Evolutionary conservation across 2,329 filamentous ascomycete species (phyloP).

Genomic region (Sclerotinia nivalis): DNA sequence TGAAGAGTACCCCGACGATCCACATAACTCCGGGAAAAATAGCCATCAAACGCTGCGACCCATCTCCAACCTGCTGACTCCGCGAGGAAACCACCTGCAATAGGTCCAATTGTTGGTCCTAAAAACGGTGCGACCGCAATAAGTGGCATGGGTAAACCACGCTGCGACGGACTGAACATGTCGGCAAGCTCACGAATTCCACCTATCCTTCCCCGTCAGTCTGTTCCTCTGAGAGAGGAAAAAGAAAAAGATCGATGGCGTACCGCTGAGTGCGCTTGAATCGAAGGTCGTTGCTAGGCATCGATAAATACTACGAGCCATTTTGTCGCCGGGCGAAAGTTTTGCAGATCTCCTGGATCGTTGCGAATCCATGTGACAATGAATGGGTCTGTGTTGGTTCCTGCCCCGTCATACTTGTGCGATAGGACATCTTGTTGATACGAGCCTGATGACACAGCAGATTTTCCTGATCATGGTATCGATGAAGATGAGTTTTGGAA

Average conservation of each 20-base stretch:
- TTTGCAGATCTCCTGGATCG: constrained; percentile 46
- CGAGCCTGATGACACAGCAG: no score
- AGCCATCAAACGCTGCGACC: constrained; percentile 62
- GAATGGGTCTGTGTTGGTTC: constrained; percentile 45
- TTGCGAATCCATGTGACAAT: constrained; percentile 45
- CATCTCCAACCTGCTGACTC: constrained; percentile 67
- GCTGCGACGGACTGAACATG: constrained; percentile 55
- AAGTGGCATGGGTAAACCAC: constrained; percentile 59
- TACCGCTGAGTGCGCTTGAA: constrained; percentile 45
- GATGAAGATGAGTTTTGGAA: no score
- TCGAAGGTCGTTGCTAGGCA: constrained; percentile 44
- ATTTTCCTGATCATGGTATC: no score
- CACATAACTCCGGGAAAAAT: constrained; percentile 64
- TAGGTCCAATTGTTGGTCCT: constrained; percentile 63
- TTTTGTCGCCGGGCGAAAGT: constrained; percentile 41
- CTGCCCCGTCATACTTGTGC: constrained; percentile 39
- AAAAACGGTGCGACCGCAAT: constrained; percentile 69
- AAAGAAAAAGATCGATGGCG: constrained; percentile 39
- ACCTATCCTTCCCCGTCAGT: constrained; percentile 56
- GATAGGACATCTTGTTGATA: no score
- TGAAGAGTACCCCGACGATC: constrained; percentile 51
- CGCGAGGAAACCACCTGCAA: constrained; percentile 66
- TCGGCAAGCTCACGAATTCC: constrained; percentile 57
- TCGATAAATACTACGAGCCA: constrained; percentile 43
- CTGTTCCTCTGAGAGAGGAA: constrained; percentile 39